A percentile compares a stretch with the other conserved stretches of the same genome.
Conservation (phyloP, 2,329 filamentous ascomycete species). For the Ophiosphaerella korrae region DNA sequence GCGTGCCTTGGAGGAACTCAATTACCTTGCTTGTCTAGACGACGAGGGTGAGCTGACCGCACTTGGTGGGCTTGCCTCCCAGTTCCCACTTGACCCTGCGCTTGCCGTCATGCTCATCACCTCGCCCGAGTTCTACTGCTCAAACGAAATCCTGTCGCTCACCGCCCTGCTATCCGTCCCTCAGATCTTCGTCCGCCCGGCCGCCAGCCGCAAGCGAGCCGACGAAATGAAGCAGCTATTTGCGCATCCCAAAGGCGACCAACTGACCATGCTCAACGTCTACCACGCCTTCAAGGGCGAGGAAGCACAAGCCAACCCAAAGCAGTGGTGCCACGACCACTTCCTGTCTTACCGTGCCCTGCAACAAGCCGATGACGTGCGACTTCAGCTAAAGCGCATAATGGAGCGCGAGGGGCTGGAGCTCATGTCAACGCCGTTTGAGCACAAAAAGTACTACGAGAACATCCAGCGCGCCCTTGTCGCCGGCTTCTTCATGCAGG, state of each 20-base stretch:
- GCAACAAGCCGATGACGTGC: conserved; percentile 91
- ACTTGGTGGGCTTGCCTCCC: conserved; percentile 84
- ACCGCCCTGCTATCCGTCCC: conserved; percentile 93
- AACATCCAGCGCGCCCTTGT: conserved; percentile 94
- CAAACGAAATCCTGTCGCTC: conserved; percentile 95
- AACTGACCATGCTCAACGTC: conserved; percentile 93
- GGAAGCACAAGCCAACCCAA: conserved; percentile 71
- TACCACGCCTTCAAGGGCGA: conserved; percentile 94
- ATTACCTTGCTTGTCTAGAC: conserved; percentile 94
- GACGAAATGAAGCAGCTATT: conserved; percentile 98
- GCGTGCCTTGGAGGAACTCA: conserved; percentile 95
- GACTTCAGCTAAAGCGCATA: conserved; percentile 87
- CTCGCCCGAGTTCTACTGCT: conserved; percentile 97
- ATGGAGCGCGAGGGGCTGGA: conserved; percentile 93
- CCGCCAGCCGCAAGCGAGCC: conserved; percentile 82
- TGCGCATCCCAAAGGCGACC: conserved; percentile 89
- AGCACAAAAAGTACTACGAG: conserved; percentile 96
- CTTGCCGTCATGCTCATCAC: conserved; percentile 98
- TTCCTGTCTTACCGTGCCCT: conserved; percentile 89
- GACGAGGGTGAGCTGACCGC: conserved; percentile 92
- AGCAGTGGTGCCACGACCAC: conserved; percentile 96
- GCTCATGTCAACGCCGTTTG: conserved; percentile 85
- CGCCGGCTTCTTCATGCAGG: conserved; percentile 98
- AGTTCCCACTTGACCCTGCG: conserved; percentile 92
- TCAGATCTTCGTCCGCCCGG: conserved; percentile 89